A percentile compares a stretch with the other conserved stretches of the same genome.
Conservation (phyloP, 2,329 filamentous ascomycete species). For the Ophiostoma quercus region DNA sequence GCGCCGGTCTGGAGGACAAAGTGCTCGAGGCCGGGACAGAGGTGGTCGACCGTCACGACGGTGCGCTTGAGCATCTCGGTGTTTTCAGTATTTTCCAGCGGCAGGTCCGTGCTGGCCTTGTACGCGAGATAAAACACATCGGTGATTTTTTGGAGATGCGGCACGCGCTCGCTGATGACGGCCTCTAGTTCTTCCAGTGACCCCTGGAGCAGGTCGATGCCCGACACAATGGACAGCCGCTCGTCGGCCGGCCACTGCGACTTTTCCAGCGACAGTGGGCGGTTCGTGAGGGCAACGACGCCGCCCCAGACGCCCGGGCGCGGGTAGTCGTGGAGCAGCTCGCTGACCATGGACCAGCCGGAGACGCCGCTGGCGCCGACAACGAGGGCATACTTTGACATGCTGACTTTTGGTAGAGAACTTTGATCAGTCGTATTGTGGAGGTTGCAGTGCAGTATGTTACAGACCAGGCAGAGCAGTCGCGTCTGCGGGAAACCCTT, state of each 20-base stretch:
- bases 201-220: conserved; percentile 35
- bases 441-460: neutral
- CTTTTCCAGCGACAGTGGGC: conserved; percentile 34
- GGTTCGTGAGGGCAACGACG: conserved; percentile 45
- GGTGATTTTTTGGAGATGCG: conserved; percentile 42
- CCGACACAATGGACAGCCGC: conserved; percentile 33
- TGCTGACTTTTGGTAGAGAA: neutral
- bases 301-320: conserved; percentile 40
- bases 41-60: conserved; percentile 36
- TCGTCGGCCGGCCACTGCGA: conserved; percentile 33
- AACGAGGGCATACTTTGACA: conserved; percentile 8
- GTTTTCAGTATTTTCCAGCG: conserved; percentile 29
- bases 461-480: neutral
- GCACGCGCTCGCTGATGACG: conserved; percentile 35
- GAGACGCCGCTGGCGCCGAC: conserved; percentile 41
- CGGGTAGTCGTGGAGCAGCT: conserved; percentile 44
- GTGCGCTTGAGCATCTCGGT: conserved; percentile 37
- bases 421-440: neutral
- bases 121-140: conserved; percentile 34
- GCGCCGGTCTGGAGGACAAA: conserved; percentile 41
- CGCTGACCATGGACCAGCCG: conserved; percentile 46
- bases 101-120: neutral
- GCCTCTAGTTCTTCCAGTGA: conserved; percentile 33
- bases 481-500: neutral
- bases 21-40: conserved; percentile 38